These are phyloP conservation scores for Capsella bursapastoris DNA, from an alignment of 345 rosid genomes.

Conservation along the genomic window DNA sequence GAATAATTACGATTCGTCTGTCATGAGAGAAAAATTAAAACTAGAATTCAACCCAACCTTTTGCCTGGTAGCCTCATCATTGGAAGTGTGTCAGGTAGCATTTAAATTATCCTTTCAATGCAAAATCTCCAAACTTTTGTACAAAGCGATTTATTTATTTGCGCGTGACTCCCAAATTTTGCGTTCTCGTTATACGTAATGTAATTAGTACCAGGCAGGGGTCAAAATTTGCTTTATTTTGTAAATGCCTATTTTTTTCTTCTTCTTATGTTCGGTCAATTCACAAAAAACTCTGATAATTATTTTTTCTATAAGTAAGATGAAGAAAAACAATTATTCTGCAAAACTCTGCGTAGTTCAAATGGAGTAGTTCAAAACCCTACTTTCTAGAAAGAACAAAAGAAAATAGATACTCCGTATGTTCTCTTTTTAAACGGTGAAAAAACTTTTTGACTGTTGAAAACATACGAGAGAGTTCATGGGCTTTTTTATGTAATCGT, in stretches of 20 bases:
- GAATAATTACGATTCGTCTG: not conserved
- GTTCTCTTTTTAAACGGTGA: not conserved
- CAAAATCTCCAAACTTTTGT: slow-evolving; percentile 29
- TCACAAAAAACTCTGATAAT: not conserved
- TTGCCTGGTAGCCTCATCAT: slow-evolving; percentile 37
- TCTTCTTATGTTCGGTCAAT: slow-evolving; percentile 19
- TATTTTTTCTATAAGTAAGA: not conserved
- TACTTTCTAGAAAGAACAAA: not conserved
- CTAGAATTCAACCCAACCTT: not conserved
- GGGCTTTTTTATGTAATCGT: not conserved
- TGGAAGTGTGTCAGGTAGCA: slow-evolving; percentile 37
- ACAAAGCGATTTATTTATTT: not conserved
- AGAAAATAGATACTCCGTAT: not conserved
- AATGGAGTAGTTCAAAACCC: not conserved
- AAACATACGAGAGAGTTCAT: not conserved
- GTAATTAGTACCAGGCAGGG: not conserved
- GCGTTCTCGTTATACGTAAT: not conserved
- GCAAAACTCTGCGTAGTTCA: slow-evolving; percentile 13
- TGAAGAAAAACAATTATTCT: not conserved
- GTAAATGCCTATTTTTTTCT: not conserved
- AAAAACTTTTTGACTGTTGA: not conserved
- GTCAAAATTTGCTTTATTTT: slow-evolving; percentile 31
- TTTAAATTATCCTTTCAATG: slow-evolving; percentile 34
- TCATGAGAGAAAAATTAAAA: not conserved
- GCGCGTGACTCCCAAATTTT: slow-evolving; percentile 33